Evolutionary conservation across 345 rosid species (phyloP), one percentile per base, ranked within the genome.

Genomic region (Moricandia arvensis): DNA sequence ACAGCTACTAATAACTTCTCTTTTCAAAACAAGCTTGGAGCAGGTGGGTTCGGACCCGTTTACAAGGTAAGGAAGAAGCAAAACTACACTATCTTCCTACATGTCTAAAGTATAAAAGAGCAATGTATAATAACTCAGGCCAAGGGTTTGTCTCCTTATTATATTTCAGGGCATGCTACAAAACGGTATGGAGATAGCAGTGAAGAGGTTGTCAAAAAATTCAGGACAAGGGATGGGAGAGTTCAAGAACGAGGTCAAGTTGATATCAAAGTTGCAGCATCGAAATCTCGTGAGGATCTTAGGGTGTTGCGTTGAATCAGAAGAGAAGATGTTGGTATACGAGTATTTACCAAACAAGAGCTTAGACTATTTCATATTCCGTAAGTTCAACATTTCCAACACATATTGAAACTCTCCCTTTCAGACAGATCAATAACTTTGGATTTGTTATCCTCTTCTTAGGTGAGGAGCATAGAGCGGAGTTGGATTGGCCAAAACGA

Each of bases 41-140:
- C 85, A 70, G 93, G 93, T 67, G 93, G 96, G 6, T 90, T 90
- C 31, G 96, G 96, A 41, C 35, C 87, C 0, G 96, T 90, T 43
- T 90, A 88, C 43, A 88, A 87, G 89, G 96, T 86, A 76, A 24
- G 34, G 18, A 77, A 71, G 61, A 58, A 41, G 26, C 43, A 68
- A 51, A 69, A 54, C 6, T 1, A 57, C 1, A 34, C 38, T 24
- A 43, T 17, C 37, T 10, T 18, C 24, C 7, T 4, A 18, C 30
- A 21, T 45, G 49, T 13, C 49, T 41, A 12, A 12, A 15, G 45
- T 7, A 16, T 0, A 15, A 12, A 21, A 21, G 24, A 21, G 24
- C 24, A n/a, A n/a, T n/a, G n/a, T n/a, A n/a, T n/a, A n/a, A n/a
- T n/a, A n/a, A n/a, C n/a, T n/a, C n/a, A n/a, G n/a, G n/a, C n/a